Base-by-base conservation (phyloP, 306 rosid genomes). In the Benincasa hispida region DNA sequence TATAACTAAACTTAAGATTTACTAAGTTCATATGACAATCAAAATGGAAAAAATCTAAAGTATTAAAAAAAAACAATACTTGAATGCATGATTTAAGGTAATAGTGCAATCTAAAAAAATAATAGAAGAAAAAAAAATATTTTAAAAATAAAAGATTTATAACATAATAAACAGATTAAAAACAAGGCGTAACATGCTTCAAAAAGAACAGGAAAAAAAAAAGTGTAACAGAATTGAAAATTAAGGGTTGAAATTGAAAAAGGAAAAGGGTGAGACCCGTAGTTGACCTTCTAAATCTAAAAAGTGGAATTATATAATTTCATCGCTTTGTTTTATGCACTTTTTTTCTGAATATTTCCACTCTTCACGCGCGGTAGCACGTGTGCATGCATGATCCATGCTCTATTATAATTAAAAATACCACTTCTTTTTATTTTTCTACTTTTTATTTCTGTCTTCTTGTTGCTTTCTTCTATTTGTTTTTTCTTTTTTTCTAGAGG, bases 351-450 rank as follows among this genome's bases (percentile, higher is more conserved):
- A 63, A 47, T 35, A 72, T 79, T 78, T 66, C 56, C 75, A 55
- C 82, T 58, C 77, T 75, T 59, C 81, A 77, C 79, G 77, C 78
- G 47, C 83, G 10, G 17, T 32, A 75, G 10, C 91, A 82, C 91
- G 86, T 88, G 89, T 60, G 58, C 81, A 73, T 78, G 19, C 82
- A 74, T 41, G 30, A 72, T 78, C 15, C 82, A 74, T 41, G 24
- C 76, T 56, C 3, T 18, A 78, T 76, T 81, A 68, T 68, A 78
- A 59, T 41, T 12, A 10, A 9, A 45, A 12, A 41, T 48, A 17
- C 55, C 7, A 24, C 13, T 8, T 6, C 2, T 37, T 63, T 34
- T 0, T 0, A 2, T 22, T 56, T 54, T 12, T 61, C 1, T 28
- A 13, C 13, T 61, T 12, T 14, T 8, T 13, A 27, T n/a, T n/a